Conservation (phyloP, 2,329 filamentous ascomycete genomes). For the Fusarium piperis region DNA sequence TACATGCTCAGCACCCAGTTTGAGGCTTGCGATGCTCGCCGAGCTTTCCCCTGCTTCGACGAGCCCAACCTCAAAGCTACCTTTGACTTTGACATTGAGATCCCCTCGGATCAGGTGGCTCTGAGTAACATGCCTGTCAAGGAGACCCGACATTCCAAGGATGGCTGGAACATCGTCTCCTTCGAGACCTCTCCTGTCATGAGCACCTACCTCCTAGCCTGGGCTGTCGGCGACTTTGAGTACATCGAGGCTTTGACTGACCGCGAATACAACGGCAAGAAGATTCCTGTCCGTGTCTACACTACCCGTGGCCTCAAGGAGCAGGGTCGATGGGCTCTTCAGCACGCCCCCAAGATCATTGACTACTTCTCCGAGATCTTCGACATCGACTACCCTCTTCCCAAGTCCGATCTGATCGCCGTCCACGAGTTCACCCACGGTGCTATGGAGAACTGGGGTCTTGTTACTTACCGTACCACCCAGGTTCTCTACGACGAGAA, state of each 20-base stretch:
- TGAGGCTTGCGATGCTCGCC: conserved; percentile 92
- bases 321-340: conserved; percentile 87
- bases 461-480: conserved; percentile 95
- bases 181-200: conserved; percentile 90
- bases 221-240: conserved; percentile 97
- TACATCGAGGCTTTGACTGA: conserved; percentile 93
- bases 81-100: conserved; percentile 92
- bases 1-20: conserved; percentile 96
- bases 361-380: conserved; percentile 98
- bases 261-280: conserved; percentile 89
- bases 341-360: conserved; percentile 91
- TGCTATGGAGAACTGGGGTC: conserved; percentile 96
- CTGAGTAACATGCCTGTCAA: conserved; percentile 97
- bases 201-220: conserved; percentile 91
- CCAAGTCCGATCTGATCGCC: conserved; percentile 89
- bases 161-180: conserved; percentile 76
- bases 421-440: conserved; percentile 91
- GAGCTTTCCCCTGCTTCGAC: conserved; percentile 97
- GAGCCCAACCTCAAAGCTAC: conserved; percentile 97
- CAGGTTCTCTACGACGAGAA: conserved; percentile 96
- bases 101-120: conserved; percentile 87
- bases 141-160: conserved; percentile 64
- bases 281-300: conserved; percentile 92
- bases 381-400: conserved; percentile 89
- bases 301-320: conserved; percentile 94